phyloP scores from a whole-genome alignment of 768 basidiomycete genomes.

The Termitomyces sp. region DNA sequence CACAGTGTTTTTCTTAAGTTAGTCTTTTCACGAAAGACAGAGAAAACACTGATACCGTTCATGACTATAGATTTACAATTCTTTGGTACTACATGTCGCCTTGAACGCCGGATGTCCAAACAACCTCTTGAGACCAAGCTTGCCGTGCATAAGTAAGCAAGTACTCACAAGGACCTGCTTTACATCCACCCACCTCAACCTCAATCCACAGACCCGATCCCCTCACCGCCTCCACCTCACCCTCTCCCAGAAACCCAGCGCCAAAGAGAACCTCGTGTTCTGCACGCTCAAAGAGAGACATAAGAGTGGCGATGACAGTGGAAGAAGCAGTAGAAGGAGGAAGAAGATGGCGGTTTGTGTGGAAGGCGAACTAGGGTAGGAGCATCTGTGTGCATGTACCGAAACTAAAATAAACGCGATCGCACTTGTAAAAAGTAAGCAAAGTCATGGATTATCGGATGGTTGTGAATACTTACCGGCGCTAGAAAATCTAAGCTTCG shows the following conservation, averaged over 20 bases:
- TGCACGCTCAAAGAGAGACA: constrained; percentile 48
- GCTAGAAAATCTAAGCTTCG: too few relatives aligned
- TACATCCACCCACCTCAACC: too few relatives aligned
- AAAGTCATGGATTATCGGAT: too few relatives aligned
- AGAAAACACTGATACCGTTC: constrained; percentile 41
- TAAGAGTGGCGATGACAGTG: constrained; percentile 54
- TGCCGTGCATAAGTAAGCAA: not conserved
- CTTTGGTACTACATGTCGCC: constrained; percentile 66
- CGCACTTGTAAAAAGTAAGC: too few relatives aligned
- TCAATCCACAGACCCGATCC: constrained; percentile 56
- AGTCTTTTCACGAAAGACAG: too few relatives aligned
- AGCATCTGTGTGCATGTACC: constrained; percentile 39
- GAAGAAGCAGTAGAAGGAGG: constrained; percentile 69
- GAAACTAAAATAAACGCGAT: too few relatives aligned
- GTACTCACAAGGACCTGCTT: too few relatives aligned
- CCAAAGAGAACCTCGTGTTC: constrained; percentile 36
- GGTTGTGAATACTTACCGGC: too few relatives aligned
- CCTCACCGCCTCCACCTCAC: constrained; percentile 30
- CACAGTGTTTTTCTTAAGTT: too few relatives aligned
- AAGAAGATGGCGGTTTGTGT: constrained; percentile 55
- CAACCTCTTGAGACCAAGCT: constrained; percentile 30
- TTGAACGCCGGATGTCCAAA: constrained; percentile 60
- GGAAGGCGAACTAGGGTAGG: constrained; percentile 62
- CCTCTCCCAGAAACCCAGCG: constrained; percentile 34
- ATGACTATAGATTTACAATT: too few relatives aligned